phyloP scores from a whole-genome alignment of 176 grass and related monocot species.

The Aegilops bicornis region DNA sequence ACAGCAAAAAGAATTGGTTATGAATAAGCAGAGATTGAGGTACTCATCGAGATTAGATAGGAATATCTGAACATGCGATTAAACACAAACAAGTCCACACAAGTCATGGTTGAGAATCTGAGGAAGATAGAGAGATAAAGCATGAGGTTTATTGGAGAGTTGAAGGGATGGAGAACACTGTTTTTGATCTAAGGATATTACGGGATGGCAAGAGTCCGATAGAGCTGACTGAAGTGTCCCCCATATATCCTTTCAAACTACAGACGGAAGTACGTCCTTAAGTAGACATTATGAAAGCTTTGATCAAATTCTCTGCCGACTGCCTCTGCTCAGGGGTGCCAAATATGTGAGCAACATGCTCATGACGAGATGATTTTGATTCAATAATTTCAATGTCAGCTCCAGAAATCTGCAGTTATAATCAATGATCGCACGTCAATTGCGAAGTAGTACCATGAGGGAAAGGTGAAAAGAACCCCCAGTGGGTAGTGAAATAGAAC shows the following conservation, averaged over 20 bases:
- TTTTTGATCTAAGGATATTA: constrained; percentile 31
- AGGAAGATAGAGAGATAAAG: constrained; percentile 40
- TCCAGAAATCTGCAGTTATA: constrained; percentile 88
- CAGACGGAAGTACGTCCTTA: constrained; percentile 42
- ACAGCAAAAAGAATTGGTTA: constrained; percentile 7
- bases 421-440: constrained; percentile 7
- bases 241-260: constrained; percentile 16
- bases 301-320: constrained; percentile 90
- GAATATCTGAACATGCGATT: constrained; percentile 27
- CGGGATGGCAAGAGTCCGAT: constrained; percentile 7
- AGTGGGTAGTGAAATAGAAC: too few species aligned
- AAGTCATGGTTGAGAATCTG: constrained; percentile 29
- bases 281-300: constrained; percentile 90
- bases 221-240: constrained; percentile 21
- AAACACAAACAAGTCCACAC: constrained; percentile 29
- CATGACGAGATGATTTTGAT: constrained; percentile 77
- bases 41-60: not conserved
- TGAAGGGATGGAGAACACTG: constrained; percentile 4
- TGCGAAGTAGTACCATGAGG: too few species aligned
- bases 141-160: constrained; percentile 35
- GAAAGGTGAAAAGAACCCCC: too few species aligned
- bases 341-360: constrained; percentile 80
- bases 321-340: constrained; percentile 75
- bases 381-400: constrained; percentile 83
- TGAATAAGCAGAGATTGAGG: constrained; percentile 19